Evolutionary conservation across 1,284 basidiomycete species (phyloP), one percentile per base, ranked within the genome.

Genomic region (Sphaerobolus stellatus): DNA sequence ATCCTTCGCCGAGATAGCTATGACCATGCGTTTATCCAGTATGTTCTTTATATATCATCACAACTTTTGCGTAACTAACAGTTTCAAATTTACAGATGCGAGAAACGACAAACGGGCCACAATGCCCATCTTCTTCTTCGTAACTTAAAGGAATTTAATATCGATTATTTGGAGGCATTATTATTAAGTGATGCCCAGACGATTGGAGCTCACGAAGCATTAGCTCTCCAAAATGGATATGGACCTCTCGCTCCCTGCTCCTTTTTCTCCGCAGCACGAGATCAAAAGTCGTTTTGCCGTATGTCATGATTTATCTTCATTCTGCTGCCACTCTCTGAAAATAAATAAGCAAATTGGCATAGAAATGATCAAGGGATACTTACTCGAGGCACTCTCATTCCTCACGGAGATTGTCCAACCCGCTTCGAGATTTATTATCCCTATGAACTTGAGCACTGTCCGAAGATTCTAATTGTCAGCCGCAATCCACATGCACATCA

Each of bases 71-170:
- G 18, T 27, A n/a, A n/a, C 6, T 41, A 38, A 34, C 27, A 5
- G 11, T n/a, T 3, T n/a, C n/a, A n/a, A n/a, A n/a, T 18, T 16
- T 27, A 36, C 33, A 61, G 59, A 28, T 62, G 62, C 36, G 30
- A 62, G 33, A 40, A 56, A 45, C 57, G 48, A 2, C 52, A 29
- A 8, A 43, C 22, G 14, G 52, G 38, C 3, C 38, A 60, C n/a
- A 31, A 6, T 5, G 52, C 52, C 0, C 64, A 66, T 30, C 48
- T 66, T 5, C 48, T 64, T 24, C 28, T 68, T 11, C 47, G 28
- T 4, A 64, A 61, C 29, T 48, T 68, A 1, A 56, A 67, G 20
- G 64, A 66, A 27, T 66, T 58, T 41, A 54, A 66, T 14, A 56
- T 53, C 4, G 1, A 36, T 1, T 68, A 68, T 40, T 54, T 68